phyloP scores from a whole-genome alignment of 225 moss, liverwort and hornwort species.

The Sphagnum tenellum region DNA sequence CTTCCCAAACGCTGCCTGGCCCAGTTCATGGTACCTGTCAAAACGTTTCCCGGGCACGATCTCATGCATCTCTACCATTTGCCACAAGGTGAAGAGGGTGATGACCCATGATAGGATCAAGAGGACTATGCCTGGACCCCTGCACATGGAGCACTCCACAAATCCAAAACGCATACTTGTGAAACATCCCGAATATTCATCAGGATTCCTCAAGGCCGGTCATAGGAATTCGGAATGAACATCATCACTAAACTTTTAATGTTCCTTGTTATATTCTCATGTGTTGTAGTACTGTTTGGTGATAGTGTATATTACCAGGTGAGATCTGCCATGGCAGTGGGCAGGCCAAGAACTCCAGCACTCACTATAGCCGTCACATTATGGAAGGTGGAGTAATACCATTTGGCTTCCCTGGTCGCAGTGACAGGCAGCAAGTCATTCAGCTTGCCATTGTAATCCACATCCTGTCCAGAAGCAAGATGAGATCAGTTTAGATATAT shows the following conservation, averaged over 20 bases:
- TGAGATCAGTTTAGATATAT: too few species aligned
- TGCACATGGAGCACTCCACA: neutral
- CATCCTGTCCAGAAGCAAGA: too few species aligned
- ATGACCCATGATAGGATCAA: constrained; percentile 2
- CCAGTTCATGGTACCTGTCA: constrained; percentile 8
- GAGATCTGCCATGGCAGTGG: neutral
- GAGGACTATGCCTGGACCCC: constrained; percentile 4
- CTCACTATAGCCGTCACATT: neutral
- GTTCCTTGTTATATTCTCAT: neutral
- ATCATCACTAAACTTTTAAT: too few species aligned
- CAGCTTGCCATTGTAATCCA: too few species aligned
- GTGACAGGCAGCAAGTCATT: too few species aligned
- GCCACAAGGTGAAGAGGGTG: constrained; percentile 8
- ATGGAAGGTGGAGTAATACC: neutral
- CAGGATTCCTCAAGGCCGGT: too few species aligned
- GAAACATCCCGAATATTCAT: neutral
- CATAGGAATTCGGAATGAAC: neutral
- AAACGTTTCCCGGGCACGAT: neutral
- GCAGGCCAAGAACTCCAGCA: neutral
- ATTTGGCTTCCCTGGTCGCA: too few species aligned
- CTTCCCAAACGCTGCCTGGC: constrained; percentile 1
- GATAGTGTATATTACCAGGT: neutral
- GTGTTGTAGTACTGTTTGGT: neutral
- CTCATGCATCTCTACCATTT: constrained; percentile 13
- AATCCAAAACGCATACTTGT: neutral